Percentiles rank a stretch among this genome's conserved stretches.
These are phyloP conservation scores for Lojkania enalia DNA, from an alignment of 2,329 filamentous ascomycete genomes.

Conservation along the genomic window DNA sequence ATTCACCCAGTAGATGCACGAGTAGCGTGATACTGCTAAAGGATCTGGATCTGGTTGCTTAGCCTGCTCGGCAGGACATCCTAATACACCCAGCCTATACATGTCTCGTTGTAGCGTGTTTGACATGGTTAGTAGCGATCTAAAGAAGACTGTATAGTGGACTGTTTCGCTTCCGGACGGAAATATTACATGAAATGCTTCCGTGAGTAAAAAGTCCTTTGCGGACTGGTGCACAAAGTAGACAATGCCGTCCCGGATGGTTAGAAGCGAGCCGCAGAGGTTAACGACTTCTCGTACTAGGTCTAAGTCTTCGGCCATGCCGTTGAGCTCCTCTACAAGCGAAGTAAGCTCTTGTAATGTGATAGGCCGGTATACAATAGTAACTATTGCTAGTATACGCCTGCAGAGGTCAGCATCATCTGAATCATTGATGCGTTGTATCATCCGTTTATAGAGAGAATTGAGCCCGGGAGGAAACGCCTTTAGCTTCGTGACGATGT, in stretches of 20 bases:
- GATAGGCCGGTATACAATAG: slow-evolving; percentile 43
- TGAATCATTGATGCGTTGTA: slow-evolving; percentile 34
- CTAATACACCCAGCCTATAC: slow-evolving; percentile 18
- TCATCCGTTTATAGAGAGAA: slow-evolving; percentile 45
- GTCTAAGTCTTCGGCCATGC: slow-evolving; percentile 6
- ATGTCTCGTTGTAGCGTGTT: slow-evolving; percentile 24
- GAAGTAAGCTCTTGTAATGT: slow-evolving; percentile 36
- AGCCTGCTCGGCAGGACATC: slow-evolving; percentile 12
- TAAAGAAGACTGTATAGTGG: slow-evolving; percentile 5
- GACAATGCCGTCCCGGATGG: slow-evolving; percentile 28
- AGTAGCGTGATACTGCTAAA: slow-evolving; percentile 1
- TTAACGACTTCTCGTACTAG: slow-evolving; percentile 31
- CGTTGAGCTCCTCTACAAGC: not conserved
- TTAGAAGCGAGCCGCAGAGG: slow-evolving; percentile 48
- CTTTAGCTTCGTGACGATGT: slow-evolving; percentile 15
- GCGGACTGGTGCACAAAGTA: no score
- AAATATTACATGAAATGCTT: not conserved
- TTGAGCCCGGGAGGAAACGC: slow-evolving; percentile 43
- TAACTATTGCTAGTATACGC: slow-evolving; percentile 39
- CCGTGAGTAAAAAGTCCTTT: not conserved
- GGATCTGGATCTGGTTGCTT: slow-evolving; percentile 1
- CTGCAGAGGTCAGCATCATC: slow-evolving; percentile 35
- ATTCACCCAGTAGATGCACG: not conserved
- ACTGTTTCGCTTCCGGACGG: slow-evolving; percentile 12
- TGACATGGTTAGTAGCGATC: slow-evolving; percentile 35